Conservation (phyloP, 2,329 filamentous ascomycete genomes). For the Blastomyces percursus region DNA sequence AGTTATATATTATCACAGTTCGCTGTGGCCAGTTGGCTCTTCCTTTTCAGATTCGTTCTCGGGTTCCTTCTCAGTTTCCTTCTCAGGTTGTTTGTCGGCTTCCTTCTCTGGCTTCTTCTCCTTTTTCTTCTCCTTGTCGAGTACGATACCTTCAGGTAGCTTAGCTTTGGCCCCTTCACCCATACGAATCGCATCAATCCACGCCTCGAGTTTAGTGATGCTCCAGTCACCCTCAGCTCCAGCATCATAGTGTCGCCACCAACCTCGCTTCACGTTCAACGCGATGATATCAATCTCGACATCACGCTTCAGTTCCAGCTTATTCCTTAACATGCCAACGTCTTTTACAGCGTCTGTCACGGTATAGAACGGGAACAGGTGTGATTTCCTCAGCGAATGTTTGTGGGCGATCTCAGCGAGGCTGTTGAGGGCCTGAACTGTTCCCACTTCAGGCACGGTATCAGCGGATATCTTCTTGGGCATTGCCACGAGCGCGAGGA, state of each 20-base stretch:
- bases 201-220: slow-evolving; percentile 57
- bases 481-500: slow-evolving; percentile 60
- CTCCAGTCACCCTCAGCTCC: slow-evolving; percentile 43
- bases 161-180: slow-evolving; percentile 74
- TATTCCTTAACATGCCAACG: slow-evolving; percentile 44
- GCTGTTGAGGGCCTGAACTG: slow-evolving; percentile 47
- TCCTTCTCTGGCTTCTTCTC: slow-evolving; percentile 47
- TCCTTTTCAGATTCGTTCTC: slow-evolving; percentile 26
- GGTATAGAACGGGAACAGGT: slow-evolving; percentile 73
- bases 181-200: slow-evolving; percentile 85
- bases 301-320: slow-evolving; percentile 48
- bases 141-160: slow-evolving; percentile 52
- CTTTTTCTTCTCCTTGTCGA: slow-evolving; percentile 26
- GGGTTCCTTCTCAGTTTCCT: slow-evolving; percentile 18
- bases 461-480: slow-evolving; percentile 36
- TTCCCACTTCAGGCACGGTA: slow-evolving; percentile 34
- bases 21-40: slow-evolving; percentile 34
- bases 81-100: slow-evolving; percentile 30
- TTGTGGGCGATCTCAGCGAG: slow-evolving; percentile 68
- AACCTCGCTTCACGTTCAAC: slow-evolving; percentile 71
- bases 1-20: slow-evolving; percentile 24
- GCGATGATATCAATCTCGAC: slow-evolving; percentile 62
- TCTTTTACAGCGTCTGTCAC: slow-evolving; percentile 53
- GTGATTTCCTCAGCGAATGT: slow-evolving; percentile 53
- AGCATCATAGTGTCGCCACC: slow-evolving; percentile 64